Conservation (phyloP, 2,329 filamentous ascomycete genomes). For the Colletotrichum chrysophilum region DNA sequence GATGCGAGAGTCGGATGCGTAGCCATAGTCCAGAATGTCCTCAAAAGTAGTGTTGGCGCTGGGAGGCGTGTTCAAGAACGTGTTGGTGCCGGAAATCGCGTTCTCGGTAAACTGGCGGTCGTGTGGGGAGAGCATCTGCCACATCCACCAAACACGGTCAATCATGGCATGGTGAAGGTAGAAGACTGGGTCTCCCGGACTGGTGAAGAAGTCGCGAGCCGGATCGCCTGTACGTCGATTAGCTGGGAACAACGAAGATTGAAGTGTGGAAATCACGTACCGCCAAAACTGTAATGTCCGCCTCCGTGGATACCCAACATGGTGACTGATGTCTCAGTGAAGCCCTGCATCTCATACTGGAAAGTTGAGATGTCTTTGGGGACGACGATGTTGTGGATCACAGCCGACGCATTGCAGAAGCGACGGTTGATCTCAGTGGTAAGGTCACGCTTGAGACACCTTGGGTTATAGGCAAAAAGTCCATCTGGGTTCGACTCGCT, state of each 20-base stretch:
- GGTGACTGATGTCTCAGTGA: constrained; percentile 28
- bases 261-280: constrained; percentile 34
- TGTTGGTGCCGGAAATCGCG: constrained; percentile 26
- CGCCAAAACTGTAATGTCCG: constrained; percentile 26
- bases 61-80: constrained; percentile 27
- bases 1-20: constrained; percentile 22
- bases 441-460: constrained; percentile 44
- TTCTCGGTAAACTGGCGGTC: constrained; percentile 25
- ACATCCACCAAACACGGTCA: constrained; percentile 31
- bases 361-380: constrained; percentile 43
- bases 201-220: constrained; percentile 39
- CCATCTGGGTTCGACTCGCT: constrained; percentile 20
- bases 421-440: constrained; percentile 26
- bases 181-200: constrained; percentile 39
- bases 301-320: constrained; percentile 28
- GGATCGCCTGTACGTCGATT: constrained; percentile 39
- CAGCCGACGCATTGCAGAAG: constrained; percentile 31
- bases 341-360: constrained; percentile 49
- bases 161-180: constrained; percentile 33
- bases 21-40: constrained; percentile 26
- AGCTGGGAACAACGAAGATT: not conserved
- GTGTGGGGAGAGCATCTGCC: constrained; percentile 29
- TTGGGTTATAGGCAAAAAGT: constrained; percentile 45
- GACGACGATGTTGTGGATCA: constrained; percentile 42
- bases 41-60: constrained; percentile 25